Percentiles rank a stretch among this genome's conserved stretches.
Conservation (phyloP, 2,329 filamentous ascomycete genomes). For the Curvularia eragrostidis region DNA sequence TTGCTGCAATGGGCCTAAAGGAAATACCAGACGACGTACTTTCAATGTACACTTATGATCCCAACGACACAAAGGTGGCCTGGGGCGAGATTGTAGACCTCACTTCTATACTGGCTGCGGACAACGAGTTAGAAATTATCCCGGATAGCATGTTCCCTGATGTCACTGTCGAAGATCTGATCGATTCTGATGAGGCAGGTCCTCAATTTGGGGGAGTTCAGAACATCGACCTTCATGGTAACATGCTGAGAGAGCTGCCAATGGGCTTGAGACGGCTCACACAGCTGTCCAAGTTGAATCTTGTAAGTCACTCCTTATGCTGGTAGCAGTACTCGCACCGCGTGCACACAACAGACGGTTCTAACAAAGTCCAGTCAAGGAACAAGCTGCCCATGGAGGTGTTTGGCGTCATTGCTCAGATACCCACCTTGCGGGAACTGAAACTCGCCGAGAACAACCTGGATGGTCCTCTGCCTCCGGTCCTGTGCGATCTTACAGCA, state of each 20-base stretch:
- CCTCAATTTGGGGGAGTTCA: slow-evolving; percentile 85
- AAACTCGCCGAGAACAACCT: slow-evolving; percentile 66
- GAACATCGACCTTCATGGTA: slow-evolving; percentile 84
- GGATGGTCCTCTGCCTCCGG: slow-evolving; percentile 59
- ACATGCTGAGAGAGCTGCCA: slow-evolving; percentile 74
- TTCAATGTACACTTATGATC: slow-evolving; percentile 85
- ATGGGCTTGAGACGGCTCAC: slow-evolving; percentile 75
- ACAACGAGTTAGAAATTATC: slow-evolving; percentile 83
- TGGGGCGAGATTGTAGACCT: slow-evolving; percentile 95
- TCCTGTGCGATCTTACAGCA: slow-evolving; percentile 68
- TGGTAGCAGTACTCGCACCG: not conserved
- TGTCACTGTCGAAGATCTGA: slow-evolving; percentile 58
- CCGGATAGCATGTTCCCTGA: slow-evolving; percentile 83
- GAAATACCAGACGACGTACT: slow-evolving; percentile 83
- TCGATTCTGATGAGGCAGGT: slow-evolving; percentile 68
- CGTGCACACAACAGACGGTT: slow-evolving; percentile 1
- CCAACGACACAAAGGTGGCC: slow-evolving; percentile 66
- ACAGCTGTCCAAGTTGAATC: slow-evolving; percentile 78
- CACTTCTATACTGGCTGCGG: slow-evolving; percentile 81
- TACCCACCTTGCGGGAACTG: slow-evolving; percentile 76
- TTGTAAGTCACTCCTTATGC: slow-evolving; percentile 61
- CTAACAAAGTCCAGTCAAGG: slow-evolving; percentile 65
- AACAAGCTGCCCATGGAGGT: slow-evolving; percentile 78
- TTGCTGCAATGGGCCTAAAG: slow-evolving; percentile 81
- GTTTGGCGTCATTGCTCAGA: slow-evolving; percentile 75